Conservation (phyloP, 164 flowering plant species). For the Euptelea pleiosperma region DNA sequence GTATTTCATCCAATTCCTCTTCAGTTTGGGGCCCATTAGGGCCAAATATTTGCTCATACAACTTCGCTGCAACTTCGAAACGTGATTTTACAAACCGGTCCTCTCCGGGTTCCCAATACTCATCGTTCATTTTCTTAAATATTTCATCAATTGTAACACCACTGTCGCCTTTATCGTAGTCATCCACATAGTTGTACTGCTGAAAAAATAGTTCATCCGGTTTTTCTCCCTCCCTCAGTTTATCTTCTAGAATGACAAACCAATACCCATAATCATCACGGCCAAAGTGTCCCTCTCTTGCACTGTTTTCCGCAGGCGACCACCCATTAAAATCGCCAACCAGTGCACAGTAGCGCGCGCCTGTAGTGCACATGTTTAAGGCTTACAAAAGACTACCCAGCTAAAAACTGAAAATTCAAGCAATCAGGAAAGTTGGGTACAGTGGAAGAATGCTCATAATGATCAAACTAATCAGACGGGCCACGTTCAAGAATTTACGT, state of each 20-base stretch:
- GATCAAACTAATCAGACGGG: not conserved
- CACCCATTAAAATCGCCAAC: conserved; percentile 93
- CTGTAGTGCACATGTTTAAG: conserved; percentile 31
- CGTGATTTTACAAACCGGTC: conserved; percentile 63
- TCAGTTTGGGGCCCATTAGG: conserved; percentile 93
- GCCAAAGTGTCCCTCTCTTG: conserved; percentile 83
- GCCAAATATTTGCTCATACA: conserved; percentile 91
- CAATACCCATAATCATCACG: conserved; percentile 95
- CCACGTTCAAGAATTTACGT: not conserved
- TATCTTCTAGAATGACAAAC: conserved; percentile 87
- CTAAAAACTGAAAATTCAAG: not conserved
- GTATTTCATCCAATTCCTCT: conserved; percentile 78
- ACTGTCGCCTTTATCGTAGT: conserved; percentile 92
- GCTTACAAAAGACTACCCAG: not conserved
- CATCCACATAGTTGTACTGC: conserved; percentile 86
- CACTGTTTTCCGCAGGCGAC: conserved; percentile 86
- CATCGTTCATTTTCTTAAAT: conserved; percentile 67
- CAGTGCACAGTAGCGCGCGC: conserved; percentile 90
- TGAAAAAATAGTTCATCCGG: conserved; percentile 83
- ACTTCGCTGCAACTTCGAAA: conserved; percentile 64
- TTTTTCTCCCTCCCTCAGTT: conserved; percentile 75
- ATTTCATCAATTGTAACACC: conserved; percentile 71
- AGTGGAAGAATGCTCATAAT: too few relatives aligned
- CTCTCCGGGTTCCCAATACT: conserved; percentile 98
- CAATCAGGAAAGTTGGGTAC: not conserved